phyloP scores from a whole-genome alignment of 306 rosid genomes.

The Fragaria nilgerrensis region DNA sequence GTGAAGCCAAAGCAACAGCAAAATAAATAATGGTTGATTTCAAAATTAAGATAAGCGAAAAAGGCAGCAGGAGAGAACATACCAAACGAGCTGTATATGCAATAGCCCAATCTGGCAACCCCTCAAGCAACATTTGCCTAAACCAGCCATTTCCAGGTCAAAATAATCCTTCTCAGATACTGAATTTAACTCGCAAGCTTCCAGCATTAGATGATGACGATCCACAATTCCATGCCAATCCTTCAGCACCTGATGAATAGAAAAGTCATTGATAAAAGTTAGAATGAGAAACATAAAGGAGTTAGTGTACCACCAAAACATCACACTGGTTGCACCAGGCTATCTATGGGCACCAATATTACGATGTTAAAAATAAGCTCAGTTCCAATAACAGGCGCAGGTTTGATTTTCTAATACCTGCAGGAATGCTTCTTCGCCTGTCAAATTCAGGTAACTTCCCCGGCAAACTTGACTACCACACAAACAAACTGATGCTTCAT shows the following conservation, averaged over 20 bases:
- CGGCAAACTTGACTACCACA: slow-evolving; percentile 99
- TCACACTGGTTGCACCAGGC: slow-evolving; percentile 16
- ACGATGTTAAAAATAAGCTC: neutral
- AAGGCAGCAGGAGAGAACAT: slow-evolving; percentile 29
- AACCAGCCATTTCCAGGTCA: slow-evolving; percentile 93
- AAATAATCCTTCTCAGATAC: slow-evolving; percentile 89
- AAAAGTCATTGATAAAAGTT: slow-evolving; percentile 29
- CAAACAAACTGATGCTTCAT: slow-evolving; percentile 96
- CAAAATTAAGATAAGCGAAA: neutral
- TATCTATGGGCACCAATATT: slow-evolving; percentile 3
- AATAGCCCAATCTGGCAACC: slow-evolving; percentile 95
- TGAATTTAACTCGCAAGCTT: slow-evolving; percentile 80
- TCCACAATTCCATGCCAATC: slow-evolving; percentile 89
- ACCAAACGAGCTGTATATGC: slow-evolving; percentile 98
- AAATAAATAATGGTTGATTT: slow-evolving; percentile 17
- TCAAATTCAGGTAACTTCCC: slow-evolving; percentile 94
- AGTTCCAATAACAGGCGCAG: neutral
- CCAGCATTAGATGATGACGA: slow-evolving; percentile 82
- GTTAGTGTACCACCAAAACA: slow-evolving; percentile 3
- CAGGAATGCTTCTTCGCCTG: slow-evolving; percentile 94
- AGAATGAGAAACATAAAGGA: neutral
- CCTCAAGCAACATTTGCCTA: slow-evolving; percentile 97
- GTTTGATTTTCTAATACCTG: slow-evolving; percentile 43
- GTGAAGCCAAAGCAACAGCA: slow-evolving; percentile 29
- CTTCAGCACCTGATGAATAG: slow-evolving; percentile 67